phyloP scores from a whole-genome alignment of 2,329 filamentous ascomycete genomes.

The Dothistroma septosporum region DNA sequence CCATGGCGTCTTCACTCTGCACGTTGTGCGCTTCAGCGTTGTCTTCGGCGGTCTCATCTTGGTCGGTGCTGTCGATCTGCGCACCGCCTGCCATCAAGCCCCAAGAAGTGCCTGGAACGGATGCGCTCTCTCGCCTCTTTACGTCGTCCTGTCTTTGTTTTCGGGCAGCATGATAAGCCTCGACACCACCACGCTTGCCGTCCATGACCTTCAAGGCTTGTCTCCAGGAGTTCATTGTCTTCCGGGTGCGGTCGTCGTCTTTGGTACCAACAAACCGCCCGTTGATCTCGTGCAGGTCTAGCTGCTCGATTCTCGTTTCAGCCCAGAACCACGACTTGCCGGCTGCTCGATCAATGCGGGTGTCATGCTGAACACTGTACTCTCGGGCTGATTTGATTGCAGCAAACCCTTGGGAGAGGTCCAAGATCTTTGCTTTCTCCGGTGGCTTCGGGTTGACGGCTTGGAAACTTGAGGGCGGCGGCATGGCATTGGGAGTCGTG shows the following conservation, averaged over 20 bases:
- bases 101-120: constrained; percentile 6
- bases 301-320: constrained; percentile 52
- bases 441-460: constrained; percentile 16
- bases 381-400: constrained; percentile 46
- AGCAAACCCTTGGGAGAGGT: constrained; percentile 39
- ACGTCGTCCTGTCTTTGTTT: constrained; percentile 17
- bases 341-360: constrained; percentile 40
- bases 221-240: constrained; percentile 25
- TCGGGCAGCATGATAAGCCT: constrained; percentile 27
- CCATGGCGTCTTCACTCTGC: background rate
- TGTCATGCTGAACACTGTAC: constrained; percentile 46
- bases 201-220: constrained; percentile 29
- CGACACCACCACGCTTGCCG: constrained; percentile 25
- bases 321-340: constrained; percentile 55
- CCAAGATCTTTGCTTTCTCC: constrained; percentile 5
- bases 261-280: constrained; percentile 19
- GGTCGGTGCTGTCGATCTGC: constrained; percentile 11
- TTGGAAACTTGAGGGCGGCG: constrained; percentile 13
- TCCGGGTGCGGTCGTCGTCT: constrained; percentile 17
- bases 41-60: constrained; percentile 8
- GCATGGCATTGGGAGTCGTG: constrained; percentile 26
- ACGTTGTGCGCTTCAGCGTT: background rate
- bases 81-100: constrained; percentile 17
- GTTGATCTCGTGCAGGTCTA: constrained; percentile 44
- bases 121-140: constrained; percentile 8